These are phyloP conservation scores for Aphanomyces astaci DNA, from an alignment of 352 stramenopile species.

Conservation along the genomic window DNA sequence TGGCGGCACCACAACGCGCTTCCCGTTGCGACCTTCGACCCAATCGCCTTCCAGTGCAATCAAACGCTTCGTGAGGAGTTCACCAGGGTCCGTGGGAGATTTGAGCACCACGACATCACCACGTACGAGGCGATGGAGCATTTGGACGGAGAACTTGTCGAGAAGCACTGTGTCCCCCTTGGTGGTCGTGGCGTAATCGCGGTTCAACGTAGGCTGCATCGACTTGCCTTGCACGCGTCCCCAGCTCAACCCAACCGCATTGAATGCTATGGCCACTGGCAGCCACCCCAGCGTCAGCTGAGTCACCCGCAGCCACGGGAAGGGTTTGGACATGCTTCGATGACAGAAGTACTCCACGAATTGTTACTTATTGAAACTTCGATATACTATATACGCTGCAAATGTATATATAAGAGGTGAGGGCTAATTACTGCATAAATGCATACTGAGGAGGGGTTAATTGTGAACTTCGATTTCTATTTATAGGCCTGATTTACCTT, in stretches of 20 bases:
- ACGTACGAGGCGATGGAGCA: conserved; percentile 49
- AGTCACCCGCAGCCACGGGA: background rate
- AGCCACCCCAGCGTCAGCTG: conserved; percentile 36
- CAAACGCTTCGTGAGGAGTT: conserved; percentile 73
- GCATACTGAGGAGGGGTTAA: too few relatives aligned
- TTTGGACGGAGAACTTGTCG: conserved; percentile 79
- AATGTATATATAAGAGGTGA: background rate
- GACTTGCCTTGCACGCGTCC: conserved; percentile 70
- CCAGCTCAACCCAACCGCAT: conserved; percentile 57
- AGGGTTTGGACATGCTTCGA: background rate
- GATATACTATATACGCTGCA: background rate
- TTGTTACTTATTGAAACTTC: background rate
- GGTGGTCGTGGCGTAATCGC: background rate
- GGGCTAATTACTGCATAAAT: background rate
- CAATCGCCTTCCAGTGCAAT: conserved; percentile 68
- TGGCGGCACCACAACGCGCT: conserved; percentile 41
- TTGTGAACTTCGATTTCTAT: too few relatives aligned
- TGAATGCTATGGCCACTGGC: conserved; percentile 69
- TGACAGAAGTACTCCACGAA: background rate
- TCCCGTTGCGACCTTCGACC: conserved; percentile 42
- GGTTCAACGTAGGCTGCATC: conserved; percentile 77
- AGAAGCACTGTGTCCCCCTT: conserved; percentile 61
- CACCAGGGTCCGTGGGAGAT: conserved; percentile 43
- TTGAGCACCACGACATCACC: conserved; percentile 76
- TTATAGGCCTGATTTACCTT: too few relatives aligned